Conservation (phyloP, 108 stramenopile species). For the Chaetoceros muelleri region DNA sequence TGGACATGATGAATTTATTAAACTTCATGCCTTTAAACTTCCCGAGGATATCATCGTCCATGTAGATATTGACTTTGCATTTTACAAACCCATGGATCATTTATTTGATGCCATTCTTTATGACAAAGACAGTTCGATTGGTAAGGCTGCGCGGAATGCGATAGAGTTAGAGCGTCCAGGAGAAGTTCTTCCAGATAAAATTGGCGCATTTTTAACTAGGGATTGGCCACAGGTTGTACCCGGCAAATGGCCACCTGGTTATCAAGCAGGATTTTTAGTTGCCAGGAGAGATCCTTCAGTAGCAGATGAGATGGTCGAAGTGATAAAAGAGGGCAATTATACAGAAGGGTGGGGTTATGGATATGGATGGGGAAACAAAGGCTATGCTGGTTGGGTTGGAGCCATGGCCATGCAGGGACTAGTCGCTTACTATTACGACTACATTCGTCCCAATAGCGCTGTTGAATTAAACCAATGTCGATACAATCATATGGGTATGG, state of each 20-base stretch:
- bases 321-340: slow-evolving; percentile 37
- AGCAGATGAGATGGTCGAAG: slow-evolving; percentile 30
- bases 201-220: slow-evolving; percentile 39
- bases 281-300: slow-evolving; percentile 19
- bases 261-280: slow-evolving; percentile 50
- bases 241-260: slow-evolving; percentile 26
- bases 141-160: slow-evolving; percentile 10
- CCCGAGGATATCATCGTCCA: slow-evolving; percentile 26
- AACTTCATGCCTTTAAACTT: slow-evolving; percentile 12
- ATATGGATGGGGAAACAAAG: slow-evolving; percentile 37
- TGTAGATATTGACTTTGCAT: slow-evolving; percentile 43
- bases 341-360: slow-evolving; percentile 20
- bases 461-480: slow-evolving; percentile 52
- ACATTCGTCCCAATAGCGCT: slow-evolving; percentile 23
- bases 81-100: slow-evolving; percentile 52
- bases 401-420: slow-evolving; percentile 56
- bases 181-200: slow-evolving; percentile 21
- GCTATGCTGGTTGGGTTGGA: slow-evolving; percentile 35
- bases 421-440: slow-evolving; percentile 54
- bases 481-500: slow-evolving; percentile 41
- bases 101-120: slow-evolving; percentile 57
- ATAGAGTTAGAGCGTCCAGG: slow-evolving; percentile 28
- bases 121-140: slow-evolving; percentile 9
- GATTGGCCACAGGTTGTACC: slow-evolving; percentile 35
- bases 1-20: slow-evolving; percentile 20